Conservation (phyloP, 1,284 basidiomycete genomes). For the Malassezia psittaci region DNA sequence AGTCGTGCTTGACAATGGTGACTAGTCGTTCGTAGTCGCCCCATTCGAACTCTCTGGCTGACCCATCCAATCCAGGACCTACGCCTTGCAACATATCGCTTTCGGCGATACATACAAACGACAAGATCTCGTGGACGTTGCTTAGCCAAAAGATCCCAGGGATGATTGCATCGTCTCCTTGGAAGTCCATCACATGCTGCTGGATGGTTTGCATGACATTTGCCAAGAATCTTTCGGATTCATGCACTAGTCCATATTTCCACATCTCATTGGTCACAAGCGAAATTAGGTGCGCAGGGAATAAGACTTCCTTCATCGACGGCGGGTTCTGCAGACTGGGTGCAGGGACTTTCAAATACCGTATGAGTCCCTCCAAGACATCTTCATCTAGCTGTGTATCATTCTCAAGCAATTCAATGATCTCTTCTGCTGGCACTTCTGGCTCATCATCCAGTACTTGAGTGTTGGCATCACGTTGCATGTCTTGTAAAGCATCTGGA, state of each 20-base stretch:
- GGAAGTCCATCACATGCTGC: slow-evolving; percentile 86
- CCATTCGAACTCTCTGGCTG: slow-evolving; percentile 89
- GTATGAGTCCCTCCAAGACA: slow-evolving; percentile 78
- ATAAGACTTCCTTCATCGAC: slow-evolving; percentile 90
- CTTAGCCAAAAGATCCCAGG: slow-evolving; percentile 99
- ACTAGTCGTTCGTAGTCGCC: slow-evolving; percentile 92
- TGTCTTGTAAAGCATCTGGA: neutral
- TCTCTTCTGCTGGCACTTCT: slow-evolving; percentile 86
- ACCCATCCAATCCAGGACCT: slow-evolving; percentile 77
- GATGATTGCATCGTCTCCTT: slow-evolving; percentile 84
- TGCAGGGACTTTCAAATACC: slow-evolving; percentile 82
- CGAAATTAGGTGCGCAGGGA: slow-evolving; percentile 98
- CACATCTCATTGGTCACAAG: slow-evolving; percentile 99
- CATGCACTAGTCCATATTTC: slow-evolving; percentile 94
- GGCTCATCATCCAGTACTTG: slow-evolving; percentile 36
- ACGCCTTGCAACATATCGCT: slow-evolving; percentile 97
- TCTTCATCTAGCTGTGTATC: slow-evolving; percentile 86
- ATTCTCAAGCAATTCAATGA: slow-evolving; percentile 85
- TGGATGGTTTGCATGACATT: slow-evolving; percentile 99
- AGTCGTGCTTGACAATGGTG: slow-evolving; percentile 93
- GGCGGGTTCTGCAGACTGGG: slow-evolving; percentile 84
- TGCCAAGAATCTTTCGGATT: slow-evolving; percentile 94
- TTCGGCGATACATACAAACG: slow-evolving; percentile 96
- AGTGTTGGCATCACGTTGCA: neutral
- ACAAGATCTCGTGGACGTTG: slow-evolving; percentile 99